Conservation (phyloP, 1,284 basidiomycete genomes). For the Hypsizygus ulmarius region DNA sequence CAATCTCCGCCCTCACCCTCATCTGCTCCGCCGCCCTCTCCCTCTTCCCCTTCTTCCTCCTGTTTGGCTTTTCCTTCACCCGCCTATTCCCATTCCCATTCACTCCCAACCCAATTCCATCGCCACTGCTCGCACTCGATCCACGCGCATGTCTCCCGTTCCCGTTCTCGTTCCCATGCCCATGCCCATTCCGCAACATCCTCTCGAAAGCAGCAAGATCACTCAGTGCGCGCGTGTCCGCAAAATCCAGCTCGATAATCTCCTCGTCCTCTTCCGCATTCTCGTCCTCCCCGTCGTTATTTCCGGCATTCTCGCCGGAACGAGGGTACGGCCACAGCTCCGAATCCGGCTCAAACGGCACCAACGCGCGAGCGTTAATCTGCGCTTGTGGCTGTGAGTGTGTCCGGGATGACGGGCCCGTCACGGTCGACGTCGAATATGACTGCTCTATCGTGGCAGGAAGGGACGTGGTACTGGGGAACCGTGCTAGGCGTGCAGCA, state of each 20-base stretch:
- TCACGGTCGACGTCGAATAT: constrained; percentile 6
- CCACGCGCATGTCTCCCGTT: neutral
- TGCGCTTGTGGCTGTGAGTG: neutral
- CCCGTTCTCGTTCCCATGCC: constrained; percentile 5
- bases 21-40: constrained; percentile 37
- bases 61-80: constrained; percentile 13
- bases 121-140: neutral
- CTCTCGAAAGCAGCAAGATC: constrained; percentile 52
- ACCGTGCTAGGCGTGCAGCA: neutral
- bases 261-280: constrained; percentile 35
- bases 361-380: constrained; percentile 31
- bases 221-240: constrained; percentile 64
- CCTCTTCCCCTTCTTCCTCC: constrained; percentile 36
- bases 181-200: constrained; percentile 25
- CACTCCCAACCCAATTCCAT: neutral
- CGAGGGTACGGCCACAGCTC: constrained; percentile 67
- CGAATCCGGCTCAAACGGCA: constrained; percentile 58
- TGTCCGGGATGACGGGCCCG: neutral
- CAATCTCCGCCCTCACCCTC: constrained; percentile 51
- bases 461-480: neutral
- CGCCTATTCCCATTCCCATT: constrained; percentile 9
- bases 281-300: constrained; percentile 7
- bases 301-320: constrained; percentile 25
- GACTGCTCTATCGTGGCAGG: constrained; percentile 1
- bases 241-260: constrained; percentile 69